These are phyloP conservation scores for Ambispora gerdemannii DNA, from an alignment of 192 early-diverging fungal genomes.

Conservation along the genomic window DNA sequence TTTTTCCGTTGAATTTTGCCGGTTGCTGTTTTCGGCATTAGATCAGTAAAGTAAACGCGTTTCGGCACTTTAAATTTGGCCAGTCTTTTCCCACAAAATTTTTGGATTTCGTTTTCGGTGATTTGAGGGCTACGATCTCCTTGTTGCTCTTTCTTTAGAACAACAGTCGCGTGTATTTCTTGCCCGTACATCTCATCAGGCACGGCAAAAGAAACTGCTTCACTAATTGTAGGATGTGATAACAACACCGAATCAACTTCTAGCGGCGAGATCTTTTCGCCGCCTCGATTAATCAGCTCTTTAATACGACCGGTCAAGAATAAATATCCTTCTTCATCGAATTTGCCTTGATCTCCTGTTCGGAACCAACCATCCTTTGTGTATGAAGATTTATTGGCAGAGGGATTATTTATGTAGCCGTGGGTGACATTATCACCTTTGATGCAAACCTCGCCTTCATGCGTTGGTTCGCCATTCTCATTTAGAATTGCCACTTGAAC, in stretches of 20 bases:
- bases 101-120: constrained; percentile 51
- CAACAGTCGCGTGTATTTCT: constrained; percentile 74
- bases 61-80: constrained; percentile 74
- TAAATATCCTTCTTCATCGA: constrained; percentile 75
- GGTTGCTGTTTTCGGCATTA: constrained; percentile 70
- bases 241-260: constrained; percentile 76
- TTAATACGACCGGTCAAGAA: constrained; percentile 83
- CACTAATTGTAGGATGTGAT: constrained; percentile 62
- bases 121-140: constrained; percentile 33
- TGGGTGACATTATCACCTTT: constrained; percentile 77
- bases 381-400: constrained; percentile 62
- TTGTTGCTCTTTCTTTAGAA: no score
- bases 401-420: constrained; percentile 70
- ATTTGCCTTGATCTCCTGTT: constrained; percentile 80
- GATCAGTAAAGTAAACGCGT: constrained; percentile 59
- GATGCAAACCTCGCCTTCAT: constrained; percentile 80
- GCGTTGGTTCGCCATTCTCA: constrained; percentile 51
- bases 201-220: constrained; percentile 77
- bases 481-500: constrained; percentile 69
- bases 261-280: constrained; percentile 87
- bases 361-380: constrained; percentile 70
- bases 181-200: constrained; percentile 76
- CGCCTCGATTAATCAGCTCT: constrained; percentile 88
- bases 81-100: constrained; percentile 52
- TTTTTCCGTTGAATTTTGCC: constrained; percentile 69